phyloP scores from a whole-genome alignment of 108 stramenopile genomes.

The Stephanodiscus minutulus region DNA sequence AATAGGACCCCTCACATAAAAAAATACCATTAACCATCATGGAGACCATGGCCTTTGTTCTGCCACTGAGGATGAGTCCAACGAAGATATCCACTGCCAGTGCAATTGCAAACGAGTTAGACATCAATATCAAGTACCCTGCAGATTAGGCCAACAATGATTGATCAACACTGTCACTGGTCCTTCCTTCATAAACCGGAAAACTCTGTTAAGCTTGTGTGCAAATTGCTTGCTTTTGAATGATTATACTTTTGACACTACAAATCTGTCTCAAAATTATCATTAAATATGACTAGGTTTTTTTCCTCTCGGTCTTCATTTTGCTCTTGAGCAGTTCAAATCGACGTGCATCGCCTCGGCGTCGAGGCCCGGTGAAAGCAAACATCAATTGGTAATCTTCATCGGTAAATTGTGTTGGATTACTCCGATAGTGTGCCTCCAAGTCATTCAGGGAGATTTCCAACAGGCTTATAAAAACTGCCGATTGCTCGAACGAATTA shows the following conservation, averaged over 20 bases:
- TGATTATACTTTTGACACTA: neutral
- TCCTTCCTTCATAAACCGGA: too few species aligned
- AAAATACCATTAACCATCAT: too few species aligned
- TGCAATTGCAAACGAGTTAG: too few species aligned
- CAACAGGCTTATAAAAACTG: conserved; percentile 85
- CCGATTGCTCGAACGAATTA: conserved; percentile 81
- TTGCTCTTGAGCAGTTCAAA: conserved; percentile 67
- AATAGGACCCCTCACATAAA: too few species aligned
- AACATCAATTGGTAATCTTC: conserved; percentile 86
- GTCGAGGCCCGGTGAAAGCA: conserved; percentile 72
- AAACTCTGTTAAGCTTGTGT: too few species aligned
- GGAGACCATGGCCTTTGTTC: too few species aligned
- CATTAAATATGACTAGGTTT: neutral
- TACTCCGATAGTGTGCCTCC: conserved; percentile 72
- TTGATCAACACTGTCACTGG: too few species aligned
- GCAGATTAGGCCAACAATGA: too few species aligned
- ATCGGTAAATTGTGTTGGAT: conserved; percentile 72
- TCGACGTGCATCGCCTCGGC: conserved; percentile 70
- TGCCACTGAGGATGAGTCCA: too few species aligned
- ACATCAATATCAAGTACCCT: too few species aligned
- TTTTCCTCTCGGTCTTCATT: conserved; percentile 41
- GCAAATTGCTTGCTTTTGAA: too few species aligned
- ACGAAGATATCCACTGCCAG: too few species aligned
- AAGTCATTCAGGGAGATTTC: conserved; percentile 81
- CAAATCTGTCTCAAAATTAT: neutral